Evolutionary conservation across 83 land plant genomes (phyloP), one percentile per base, ranked within the genome.

Genomic region (Isoetes engelmannii): DNA sequence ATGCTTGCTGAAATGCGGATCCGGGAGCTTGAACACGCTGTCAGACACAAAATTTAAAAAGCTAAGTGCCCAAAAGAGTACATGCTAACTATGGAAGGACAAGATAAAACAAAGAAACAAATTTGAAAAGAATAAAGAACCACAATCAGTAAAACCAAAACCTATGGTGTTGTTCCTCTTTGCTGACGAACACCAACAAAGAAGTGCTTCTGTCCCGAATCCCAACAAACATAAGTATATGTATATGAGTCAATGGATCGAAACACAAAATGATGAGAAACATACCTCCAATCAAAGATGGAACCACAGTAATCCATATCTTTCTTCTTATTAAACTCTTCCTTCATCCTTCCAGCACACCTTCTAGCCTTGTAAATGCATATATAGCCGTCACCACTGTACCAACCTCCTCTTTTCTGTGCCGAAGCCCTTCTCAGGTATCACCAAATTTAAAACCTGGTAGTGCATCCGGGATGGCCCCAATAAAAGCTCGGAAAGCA

Each of bases 361-460:
- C 98, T 74, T 79, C 98, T 80, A 50, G 86, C 72, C 20, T 72
- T n/a, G 96, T 48, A 92, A 68, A 65, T 92, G 98, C 92, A 92
- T 89, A 5, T 45, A 48, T 72, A 76, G 47, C 92, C 98, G 0
- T 70, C 79, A 4, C 92, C 98, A 12, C 60, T 77, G 69, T 74
- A 92, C 96, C 96, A 92, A 20, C 96, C 92, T 75, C 70, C 77
- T 85, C 86, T 75, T 85, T 85, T 63, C 66, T 79, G 21, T 18
- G 47, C 73, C 63, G 74, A 58, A 61, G 86, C 82, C 83, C 84
- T 56, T 54, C 74, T 91, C 95, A 89, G 6, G 89, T 85, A 20
- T 73, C 54, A 13, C 47, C 3, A 44, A 12, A 81, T 21, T 71
- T 56, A 44, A 80, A 81, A 8, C 72, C 83, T 12, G 54, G 72